A percentile compares a stretch with the other conserved stretches of the same genome.
phyloP scores from a whole-genome alignment of 1,284 basidiomycete species.

The Chalciporus sp. region DNA sequence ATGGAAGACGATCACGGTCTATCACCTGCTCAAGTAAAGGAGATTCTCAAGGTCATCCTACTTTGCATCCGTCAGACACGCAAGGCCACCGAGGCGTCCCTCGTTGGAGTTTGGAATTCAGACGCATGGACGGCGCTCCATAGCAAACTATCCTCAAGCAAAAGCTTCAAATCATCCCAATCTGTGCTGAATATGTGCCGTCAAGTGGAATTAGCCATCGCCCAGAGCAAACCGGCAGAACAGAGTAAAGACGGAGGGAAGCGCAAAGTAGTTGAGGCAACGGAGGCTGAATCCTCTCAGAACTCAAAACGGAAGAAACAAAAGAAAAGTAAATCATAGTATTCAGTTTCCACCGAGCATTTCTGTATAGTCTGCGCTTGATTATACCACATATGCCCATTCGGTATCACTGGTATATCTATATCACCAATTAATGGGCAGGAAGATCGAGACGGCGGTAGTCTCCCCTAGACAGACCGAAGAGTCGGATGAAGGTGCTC shows the following conservation, averaged over 20 bases:
- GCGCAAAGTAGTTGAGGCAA: conserved; percentile 42
- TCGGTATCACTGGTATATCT: no score
- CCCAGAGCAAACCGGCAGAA: conserved; percentile 11
- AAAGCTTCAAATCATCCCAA: conserved; percentile 47
- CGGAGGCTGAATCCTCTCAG: conserved; percentile 36
- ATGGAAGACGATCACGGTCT: conserved; percentile 51
- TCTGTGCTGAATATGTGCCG: conserved; percentile 49
- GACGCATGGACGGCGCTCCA: conserved; percentile 43
- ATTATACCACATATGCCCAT: no score
- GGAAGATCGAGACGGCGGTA: no score
- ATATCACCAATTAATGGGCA: no score
- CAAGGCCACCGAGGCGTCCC: conserved; percentile 41
- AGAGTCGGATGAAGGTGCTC: no score
- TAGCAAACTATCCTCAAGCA: conserved; percentile 39
- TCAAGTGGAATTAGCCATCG: conserved; percentile 42
- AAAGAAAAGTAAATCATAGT: conserved; percentile 40
- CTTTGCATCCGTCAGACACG: conserved; percentile 64
- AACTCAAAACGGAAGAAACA: conserved; percentile 58
- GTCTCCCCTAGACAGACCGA: no score
- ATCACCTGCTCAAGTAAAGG: conserved; percentile 75
- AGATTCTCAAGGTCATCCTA: conserved; percentile 75
- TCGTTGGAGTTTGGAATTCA: conserved; percentile 45
- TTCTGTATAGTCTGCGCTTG: no score
- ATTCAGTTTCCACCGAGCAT: neutral
- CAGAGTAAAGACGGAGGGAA: conserved; percentile 31